These are phyloP conservation scores for Populus nigra DNA, from an alignment of 345 rosid genomes.

Conservation along the genomic window DNA sequence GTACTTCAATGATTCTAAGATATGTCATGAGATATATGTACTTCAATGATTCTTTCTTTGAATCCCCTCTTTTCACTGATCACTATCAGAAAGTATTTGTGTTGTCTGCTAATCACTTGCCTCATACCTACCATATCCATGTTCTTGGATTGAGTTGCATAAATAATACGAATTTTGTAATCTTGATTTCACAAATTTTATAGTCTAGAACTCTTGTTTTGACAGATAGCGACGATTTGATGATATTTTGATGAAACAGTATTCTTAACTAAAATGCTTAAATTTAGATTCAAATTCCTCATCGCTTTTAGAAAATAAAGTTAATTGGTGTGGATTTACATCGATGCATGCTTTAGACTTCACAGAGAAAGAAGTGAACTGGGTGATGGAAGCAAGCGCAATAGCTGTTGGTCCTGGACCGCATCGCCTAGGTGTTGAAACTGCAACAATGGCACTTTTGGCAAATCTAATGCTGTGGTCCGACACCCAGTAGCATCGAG, in stretches of 20 bases:
- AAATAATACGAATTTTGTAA: background rate
- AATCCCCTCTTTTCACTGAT: background rate
- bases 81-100: background rate
- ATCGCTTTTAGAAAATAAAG: background rate
- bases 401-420: slow-evolving; percentile 77
- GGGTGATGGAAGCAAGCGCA: slow-evolving; percentile 65
- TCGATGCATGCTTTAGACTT: slow-evolving; percentile 39
- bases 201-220: background rate
- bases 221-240: background rate
- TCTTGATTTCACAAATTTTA: background rate
- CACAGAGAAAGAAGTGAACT: slow-evolving; percentile 53
- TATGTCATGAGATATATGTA: background rate
- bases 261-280: background rate
- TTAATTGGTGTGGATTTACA: background rate
- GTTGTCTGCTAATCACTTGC: background rate
- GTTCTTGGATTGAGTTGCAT: background rate
- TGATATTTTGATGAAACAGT: background rate
- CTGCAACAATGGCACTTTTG: slow-evolving; percentile 78
- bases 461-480: slow-evolving; percentile 86
- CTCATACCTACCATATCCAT: background rate
- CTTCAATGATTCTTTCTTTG: background rate
- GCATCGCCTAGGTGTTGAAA: slow-evolving; percentile 82
- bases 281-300: background rate
- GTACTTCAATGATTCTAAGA: background rate
- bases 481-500: slow-evolving; percentile 42